phyloP scores from a whole-genome alignment of 2,329 filamentous ascomycete genomes.

The Aspergillus spinulosporus region DNA sequence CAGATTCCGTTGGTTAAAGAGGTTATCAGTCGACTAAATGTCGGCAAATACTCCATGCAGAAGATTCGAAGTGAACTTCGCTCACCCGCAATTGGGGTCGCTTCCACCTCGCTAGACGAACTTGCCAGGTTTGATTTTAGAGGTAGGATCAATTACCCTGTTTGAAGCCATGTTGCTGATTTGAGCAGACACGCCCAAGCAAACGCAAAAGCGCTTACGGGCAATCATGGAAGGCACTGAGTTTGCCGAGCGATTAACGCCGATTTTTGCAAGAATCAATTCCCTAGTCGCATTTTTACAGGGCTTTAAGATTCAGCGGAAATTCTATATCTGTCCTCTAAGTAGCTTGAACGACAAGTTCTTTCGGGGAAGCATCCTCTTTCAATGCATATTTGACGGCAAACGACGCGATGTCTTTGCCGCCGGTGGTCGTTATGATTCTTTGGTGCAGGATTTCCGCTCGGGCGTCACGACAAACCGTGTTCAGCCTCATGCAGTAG shows the following conservation, averaged over 20 bases:
- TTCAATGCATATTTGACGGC: slow-evolving; percentile 89
- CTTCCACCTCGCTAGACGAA: slow-evolving; percentile 87
- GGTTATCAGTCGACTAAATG: slow-evolving; percentile 81
- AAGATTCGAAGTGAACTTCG: slow-evolving; percentile 81
- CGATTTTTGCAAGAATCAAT: slow-evolving; percentile 73
- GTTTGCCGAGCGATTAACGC: slow-evolving; percentile 52
- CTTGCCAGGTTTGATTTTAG: slow-evolving; percentile 88
- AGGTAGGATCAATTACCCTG: slow-evolving; percentile 53
- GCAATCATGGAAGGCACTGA: slow-evolving; percentile 56
- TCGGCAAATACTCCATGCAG: slow-evolving; percentile 75
- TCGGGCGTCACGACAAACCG: slow-evolving; percentile 65
- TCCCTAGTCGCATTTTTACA: slow-evolving; percentile 76
- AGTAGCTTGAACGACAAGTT: slow-evolving; percentile 90
- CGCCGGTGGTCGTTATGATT: slow-evolving; percentile 90
- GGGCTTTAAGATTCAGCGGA: slow-evolving; percentile 70
- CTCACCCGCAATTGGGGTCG: slow-evolving; percentile 75
- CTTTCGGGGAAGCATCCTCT: slow-evolving; percentile 82
- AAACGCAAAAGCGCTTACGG: slow-evolving; percentile 65
- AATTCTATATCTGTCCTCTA: slow-evolving; percentile 80
- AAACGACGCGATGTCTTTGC: slow-evolving; percentile 79
- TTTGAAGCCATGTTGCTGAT: slow-evolving; percentile 51
- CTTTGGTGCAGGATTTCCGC: slow-evolving; percentile 78
- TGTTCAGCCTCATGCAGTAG: slow-evolving; percentile 77
- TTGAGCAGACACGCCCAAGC: slow-evolving; percentile 66
- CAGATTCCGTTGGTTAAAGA: slow-evolving; percentile 75